These are phyloP conservation scores for Hymenoscyphus fructigenus DNA, from an alignment of 2,329 filamentous ascomycete genomes.

Conservation along the genomic window DNA sequence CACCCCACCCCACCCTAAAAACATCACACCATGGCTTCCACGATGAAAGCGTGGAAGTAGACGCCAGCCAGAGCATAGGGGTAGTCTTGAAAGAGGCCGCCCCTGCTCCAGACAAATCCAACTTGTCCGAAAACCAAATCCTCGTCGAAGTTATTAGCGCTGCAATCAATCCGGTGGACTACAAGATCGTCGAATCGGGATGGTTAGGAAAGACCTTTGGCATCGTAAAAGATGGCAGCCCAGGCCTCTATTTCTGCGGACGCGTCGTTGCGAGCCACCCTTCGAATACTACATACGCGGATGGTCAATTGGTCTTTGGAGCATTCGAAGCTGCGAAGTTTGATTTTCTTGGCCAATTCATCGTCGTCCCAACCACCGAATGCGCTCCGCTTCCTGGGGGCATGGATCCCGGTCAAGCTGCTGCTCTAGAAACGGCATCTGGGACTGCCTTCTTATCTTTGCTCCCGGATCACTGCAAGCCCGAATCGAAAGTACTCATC, in stretches of 20 bases:
- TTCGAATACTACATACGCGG: constrained; percentile 21
- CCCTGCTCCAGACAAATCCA: no score
- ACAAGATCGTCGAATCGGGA: constrained; percentile 57
- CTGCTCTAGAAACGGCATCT: constrained; percentile 41
- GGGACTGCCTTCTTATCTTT: constrained; percentile 43
- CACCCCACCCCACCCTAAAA: no score
- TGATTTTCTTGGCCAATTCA: constrained; percentile 28
- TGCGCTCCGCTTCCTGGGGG: constrained; percentile 16
- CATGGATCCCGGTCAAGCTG: constrained; percentile 41
- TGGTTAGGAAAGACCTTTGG: constrained; percentile 40
- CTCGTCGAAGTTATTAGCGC: constrained; percentile 46
- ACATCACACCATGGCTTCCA: no score
- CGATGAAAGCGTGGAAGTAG: no score
- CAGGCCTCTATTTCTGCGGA: constrained; percentile 44
- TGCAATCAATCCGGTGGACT: constrained; percentile 62
- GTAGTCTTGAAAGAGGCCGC: no score
- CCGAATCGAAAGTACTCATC: constrained; percentile 54
- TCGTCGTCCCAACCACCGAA: not conserved
- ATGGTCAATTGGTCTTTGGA: constrained; percentile 18
- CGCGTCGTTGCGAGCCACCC: constrained; percentile 33
- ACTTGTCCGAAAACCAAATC: not conserved
- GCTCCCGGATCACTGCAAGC: constrained; percentile 44
- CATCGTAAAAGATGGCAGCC: constrained; percentile 44
- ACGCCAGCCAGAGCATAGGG: no score
- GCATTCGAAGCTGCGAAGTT: not conserved